phyloP scores from a whole-genome alignment of 2,329 filamentous ascomycete species.

The Xylaria sp. region DNA sequence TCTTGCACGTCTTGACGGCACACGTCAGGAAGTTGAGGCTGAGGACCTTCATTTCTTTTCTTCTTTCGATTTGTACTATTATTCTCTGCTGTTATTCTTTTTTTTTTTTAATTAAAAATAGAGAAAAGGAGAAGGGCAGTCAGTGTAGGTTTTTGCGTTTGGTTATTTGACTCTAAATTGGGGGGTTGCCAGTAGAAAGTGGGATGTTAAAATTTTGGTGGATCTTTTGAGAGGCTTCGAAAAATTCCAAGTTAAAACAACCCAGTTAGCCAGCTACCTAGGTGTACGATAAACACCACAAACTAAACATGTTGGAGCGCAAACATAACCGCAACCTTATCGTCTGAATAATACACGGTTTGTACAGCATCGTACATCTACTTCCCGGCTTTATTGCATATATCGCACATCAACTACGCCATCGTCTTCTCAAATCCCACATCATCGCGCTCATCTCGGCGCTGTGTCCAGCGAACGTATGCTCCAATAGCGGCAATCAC shows the following conservation, averaged over 20 bases:
- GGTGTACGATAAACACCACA: slow-evolving; percentile 5
- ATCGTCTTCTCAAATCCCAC: slow-evolving; percentile 57
- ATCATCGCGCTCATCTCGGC: slow-evolving; percentile 47
- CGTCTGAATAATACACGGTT: slow-evolving; percentile 15
- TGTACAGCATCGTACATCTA: slow-evolving; percentile 23
- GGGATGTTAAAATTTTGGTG: slow-evolving; percentile 36
- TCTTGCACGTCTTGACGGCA: slow-evolving; percentile 94
- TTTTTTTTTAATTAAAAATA: too few relatives aligned
- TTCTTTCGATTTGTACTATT: not conserved
- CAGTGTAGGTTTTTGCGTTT: not conserved
- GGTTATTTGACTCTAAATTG: slow-evolving; percentile 16
- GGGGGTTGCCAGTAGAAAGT: slow-evolving; percentile 10
- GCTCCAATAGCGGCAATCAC: slow-evolving; percentile 58
- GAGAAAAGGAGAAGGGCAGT: not conserved
- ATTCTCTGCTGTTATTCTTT: not conserved
- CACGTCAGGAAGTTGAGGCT: slow-evolving; percentile 97
- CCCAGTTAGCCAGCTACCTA: slow-evolving; percentile 18
- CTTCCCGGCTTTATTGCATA: slow-evolving; percentile 10
- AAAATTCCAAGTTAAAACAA: slow-evolving; percentile 15
- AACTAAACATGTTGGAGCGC: not conserved
- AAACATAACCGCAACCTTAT: slow-evolving; percentile 2
- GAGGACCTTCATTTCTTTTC: slow-evolving; percentile 82
- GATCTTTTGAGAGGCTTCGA: slow-evolving; percentile 29
- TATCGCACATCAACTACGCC: slow-evolving; percentile 48
- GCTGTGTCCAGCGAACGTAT: slow-evolving; percentile 56